A percentile compares a stretch with the other conserved stretches of the same genome.
Evolutionary conservation across 805 yeast species (phyloP).

Genomic region (Brettanomyces anomalus): DNA sequence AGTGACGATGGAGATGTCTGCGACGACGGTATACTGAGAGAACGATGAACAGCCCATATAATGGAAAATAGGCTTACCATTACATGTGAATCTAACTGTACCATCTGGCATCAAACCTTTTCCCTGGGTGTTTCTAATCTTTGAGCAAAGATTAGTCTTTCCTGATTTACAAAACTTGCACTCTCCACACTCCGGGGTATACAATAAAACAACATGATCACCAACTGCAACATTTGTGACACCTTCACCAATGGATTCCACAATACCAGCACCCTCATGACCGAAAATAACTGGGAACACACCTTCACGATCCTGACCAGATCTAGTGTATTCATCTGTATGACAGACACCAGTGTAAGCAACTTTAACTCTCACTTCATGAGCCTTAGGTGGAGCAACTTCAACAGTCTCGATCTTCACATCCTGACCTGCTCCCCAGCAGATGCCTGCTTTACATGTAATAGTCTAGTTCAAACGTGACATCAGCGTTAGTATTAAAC

Average conservation of each 20-base stretch:
- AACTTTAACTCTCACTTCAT: conserved; percentile 91
- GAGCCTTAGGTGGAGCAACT: conserved; percentile 92
- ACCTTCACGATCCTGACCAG: conserved; percentile 96
- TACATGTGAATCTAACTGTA: conserved; percentile 78
- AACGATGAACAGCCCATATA: conserved; percentile 98
- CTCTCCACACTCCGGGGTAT: conserved; percentile 94
- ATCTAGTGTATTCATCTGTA: conserved; percentile 94
- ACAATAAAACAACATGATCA: conserved; percentile 86
- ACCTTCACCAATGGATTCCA: conserved; percentile 91
- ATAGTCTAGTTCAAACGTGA: conserved; percentile 29
- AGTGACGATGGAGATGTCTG: conserved; percentile 93
- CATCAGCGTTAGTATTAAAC: too few species aligned
- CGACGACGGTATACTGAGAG: conserved; percentile 95
- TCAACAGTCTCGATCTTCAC: conserved; percentile 77
- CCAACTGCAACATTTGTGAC: conserved; percentile 87
- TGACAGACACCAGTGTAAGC: conserved; percentile 93
- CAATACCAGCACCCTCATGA: conserved; percentile 98
- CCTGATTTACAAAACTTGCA: conserved; percentile 94
- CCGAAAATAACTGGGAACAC: conserved; percentile 89
- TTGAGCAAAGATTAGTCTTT: conserved; percentile 92
- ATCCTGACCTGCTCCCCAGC: conserved; percentile 84
- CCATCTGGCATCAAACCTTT: conserved; percentile 99
- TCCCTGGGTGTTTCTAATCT: conserved; percentile 96
- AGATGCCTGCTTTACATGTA: conserved; percentile 91
- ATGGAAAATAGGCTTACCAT: conserved; percentile 79